Conservation (phyloP, 2,329 filamentous ascomycete genomes). For the Xylariaceae sp. region DNA sequence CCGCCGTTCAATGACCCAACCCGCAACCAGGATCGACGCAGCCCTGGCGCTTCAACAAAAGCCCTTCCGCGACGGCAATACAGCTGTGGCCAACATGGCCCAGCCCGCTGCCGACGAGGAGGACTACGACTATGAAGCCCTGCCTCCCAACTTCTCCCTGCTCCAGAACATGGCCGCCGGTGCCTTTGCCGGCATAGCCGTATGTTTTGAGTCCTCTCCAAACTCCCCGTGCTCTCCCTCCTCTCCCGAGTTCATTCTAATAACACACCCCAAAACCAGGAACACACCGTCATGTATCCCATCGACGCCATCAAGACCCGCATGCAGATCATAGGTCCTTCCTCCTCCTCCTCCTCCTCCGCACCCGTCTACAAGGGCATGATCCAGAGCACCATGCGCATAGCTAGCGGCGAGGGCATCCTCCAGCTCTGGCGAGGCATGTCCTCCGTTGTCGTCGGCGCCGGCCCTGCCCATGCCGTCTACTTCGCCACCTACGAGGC, state of each 20-base stretch:
- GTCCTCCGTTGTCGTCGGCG: conserved; percentile 92
- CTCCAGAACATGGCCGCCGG: conserved; percentile 93
- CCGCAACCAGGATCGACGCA: no score
- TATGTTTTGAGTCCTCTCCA: conserved; percentile 37
- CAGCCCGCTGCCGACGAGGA: conserved; percentile 62
- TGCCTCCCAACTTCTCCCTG: conserved; percentile 92
- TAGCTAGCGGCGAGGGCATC: conserved; percentile 84
- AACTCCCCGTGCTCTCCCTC: background rate
- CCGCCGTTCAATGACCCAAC: no score
- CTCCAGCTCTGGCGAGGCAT: conserved; percentile 93
- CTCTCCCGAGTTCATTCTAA: conserved; percentile 5
- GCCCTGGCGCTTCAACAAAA: conserved; percentile 62
- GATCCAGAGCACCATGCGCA: conserved; percentile 87
- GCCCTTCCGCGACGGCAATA: conserved; percentile 59
- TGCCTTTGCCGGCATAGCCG: conserved; percentile 93
- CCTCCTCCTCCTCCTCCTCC: conserved; percentile 68
- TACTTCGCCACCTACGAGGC: conserved; percentile 98
- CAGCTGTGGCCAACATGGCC: conserved; percentile 67
- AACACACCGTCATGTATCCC: conserved; percentile 98
- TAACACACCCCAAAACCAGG: no score
- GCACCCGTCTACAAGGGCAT: conserved; percentile 83
- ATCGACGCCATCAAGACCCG: conserved; percentile 80
- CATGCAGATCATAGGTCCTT: conserved; percentile 93
- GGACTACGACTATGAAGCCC: conserved; percentile 81
- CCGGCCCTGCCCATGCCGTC: conserved; percentile 92